Evolutionary conservation across 352 stramenopile genomes (phyloP), one percentile per base, ranked within the genome.

Genomic region (Peronospora destructor): DNA sequence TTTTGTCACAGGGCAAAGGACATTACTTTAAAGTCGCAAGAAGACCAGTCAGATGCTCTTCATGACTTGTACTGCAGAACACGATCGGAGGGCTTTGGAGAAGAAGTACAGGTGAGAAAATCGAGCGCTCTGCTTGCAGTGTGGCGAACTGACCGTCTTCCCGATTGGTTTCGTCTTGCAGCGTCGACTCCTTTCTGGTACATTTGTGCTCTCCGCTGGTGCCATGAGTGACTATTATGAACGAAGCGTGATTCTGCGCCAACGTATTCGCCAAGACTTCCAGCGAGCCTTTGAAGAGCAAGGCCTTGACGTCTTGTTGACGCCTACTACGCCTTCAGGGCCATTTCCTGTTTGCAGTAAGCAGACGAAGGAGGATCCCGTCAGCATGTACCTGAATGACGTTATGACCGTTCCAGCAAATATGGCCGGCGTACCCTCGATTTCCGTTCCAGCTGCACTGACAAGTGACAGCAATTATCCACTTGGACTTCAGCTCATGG

Each of bases 321-420:
- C 83, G 0, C 86, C 86, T 4, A 92, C 84, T 9, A 94, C 87
- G 0, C 87, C 89, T 6, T 80, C 87, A 2, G 76, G 80, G 5
- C 83, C 87, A 2, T 94, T 94, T 47, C 53, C 63, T 13, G 37
- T 91, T 5, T 54, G 78, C 33, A 74, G 71, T 57, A 71, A 75
- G 21, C 69, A 78, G 41, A 50, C 60, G 9, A 69, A 76, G 40
- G 74, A 78, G 17, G 83, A 94, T 37, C 84, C 82, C 0, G 73
- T 95, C 10, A 68, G 57, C 7, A 89, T 91, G 76, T 96, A 95
- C 50, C 57, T 95, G 36, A 96, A 95, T 56, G 90, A 97, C 50
- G 82, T 97, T 17, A 94, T 97, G 71, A 97, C 88, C 2, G 85
- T 96, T 17, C 84, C 87, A 7, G 79, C 83, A 2, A 96, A 85